These are phyloP conservation scores for Ampelocalamus luodianensis DNA, from an alignment of 176 grass and related monocot genomes.

Conservation along the genomic window DNA sequence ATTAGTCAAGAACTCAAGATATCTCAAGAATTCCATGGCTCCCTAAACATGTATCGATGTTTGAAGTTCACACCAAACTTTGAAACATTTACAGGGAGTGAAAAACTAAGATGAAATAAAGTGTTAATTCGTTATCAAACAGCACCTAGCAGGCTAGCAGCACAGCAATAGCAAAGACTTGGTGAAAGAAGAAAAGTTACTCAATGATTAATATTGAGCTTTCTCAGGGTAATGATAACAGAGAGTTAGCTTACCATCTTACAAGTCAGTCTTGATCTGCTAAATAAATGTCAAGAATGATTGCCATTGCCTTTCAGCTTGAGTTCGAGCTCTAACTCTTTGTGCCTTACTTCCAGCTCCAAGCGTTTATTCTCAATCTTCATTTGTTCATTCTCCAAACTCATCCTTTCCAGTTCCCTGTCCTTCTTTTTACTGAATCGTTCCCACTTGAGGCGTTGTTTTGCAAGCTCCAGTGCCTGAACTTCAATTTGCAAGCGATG, in stretches of 20 bases:
- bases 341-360: conserved; percentile 54
- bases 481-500: conserved; percentile 55
- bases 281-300: conserved; percentile 40
- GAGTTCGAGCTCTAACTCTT: conserved; percentile 63
- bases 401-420: conserved; percentile 65
- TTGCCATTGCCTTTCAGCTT: conserved; percentile 48
- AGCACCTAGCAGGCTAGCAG: conserved; percentile 2
- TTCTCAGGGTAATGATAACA: not conserved
- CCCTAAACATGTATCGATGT: not conserved
- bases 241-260: conserved; percentile 48
- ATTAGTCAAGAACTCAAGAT: not conserved
- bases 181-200: not conserved
- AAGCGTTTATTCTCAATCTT: conserved; percentile 62
- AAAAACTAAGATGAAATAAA: conserved; percentile 1
- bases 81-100: conserved; percentile 2
- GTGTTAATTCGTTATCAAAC: conserved; percentile 3
- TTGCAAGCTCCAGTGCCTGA: conserved; percentile 59
- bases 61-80: not conserved
- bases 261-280: conserved; percentile 40
- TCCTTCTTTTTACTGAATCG: conserved; percentile 64
- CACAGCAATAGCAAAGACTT: conserved; percentile 16
- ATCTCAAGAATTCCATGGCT: conserved; percentile 28
- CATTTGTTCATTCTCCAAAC: conserved; percentile 62
- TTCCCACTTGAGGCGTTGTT: conserved; percentile 63
- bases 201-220: conserved; percentile 8